phyloP scores from a whole-genome alignment of 2,329 filamentous ascomycete species.

The Rhytidhysteron rufulum region DNA sequence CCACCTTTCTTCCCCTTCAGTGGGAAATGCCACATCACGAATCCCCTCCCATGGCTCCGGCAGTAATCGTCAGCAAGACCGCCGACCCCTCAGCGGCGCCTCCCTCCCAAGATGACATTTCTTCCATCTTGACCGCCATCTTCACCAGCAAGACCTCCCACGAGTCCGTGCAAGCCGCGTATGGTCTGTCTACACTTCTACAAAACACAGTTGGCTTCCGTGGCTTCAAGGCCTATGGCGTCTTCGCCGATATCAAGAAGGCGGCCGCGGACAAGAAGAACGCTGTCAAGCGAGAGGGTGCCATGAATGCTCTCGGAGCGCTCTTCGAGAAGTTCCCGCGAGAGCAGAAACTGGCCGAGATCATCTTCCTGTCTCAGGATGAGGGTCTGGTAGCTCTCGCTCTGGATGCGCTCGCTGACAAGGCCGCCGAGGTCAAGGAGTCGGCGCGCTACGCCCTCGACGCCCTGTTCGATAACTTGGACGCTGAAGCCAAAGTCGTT shows the following conservation, averaged over 20 bases:
- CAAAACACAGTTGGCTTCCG: slow-evolving; percentile 63
- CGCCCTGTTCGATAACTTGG: slow-evolving; percentile 74
- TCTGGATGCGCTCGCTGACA: slow-evolving; percentile 84
- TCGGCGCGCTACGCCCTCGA: slow-evolving; percentile 93
- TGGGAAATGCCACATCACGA: slow-evolving; percentile 48
- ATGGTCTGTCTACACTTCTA: slow-evolving; percentile 61
- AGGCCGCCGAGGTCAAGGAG: slow-evolving; percentile 82
- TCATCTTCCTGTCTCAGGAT: slow-evolving; percentile 77
- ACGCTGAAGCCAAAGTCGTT: slow-evolving; percentile 75
- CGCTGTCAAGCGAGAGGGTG: slow-evolving; percentile 76
- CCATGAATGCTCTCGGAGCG: slow-evolving; percentile 91
- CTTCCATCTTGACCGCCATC: slow-evolving; percentile 40
- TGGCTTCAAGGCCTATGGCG: slow-evolving; percentile 58
- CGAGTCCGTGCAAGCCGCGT: slow-evolving; percentile 59
- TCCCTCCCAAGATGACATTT: slow-evolving; percentile 46
- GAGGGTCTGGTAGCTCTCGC: slow-evolving; percentile 67
- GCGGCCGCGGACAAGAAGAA: slow-evolving; percentile 93
- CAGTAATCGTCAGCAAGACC: slow-evolving; percentile 45
- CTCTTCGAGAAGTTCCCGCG: slow-evolving; percentile 86
- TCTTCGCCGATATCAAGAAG: slow-evolving; percentile 65
- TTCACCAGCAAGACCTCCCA: slow-evolving; percentile 52
- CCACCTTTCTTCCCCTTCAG: not conserved
- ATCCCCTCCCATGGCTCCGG: slow-evolving; percentile 47
- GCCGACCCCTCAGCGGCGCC: slow-evolving; percentile 31
- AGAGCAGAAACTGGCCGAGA: slow-evolving; percentile 73